phyloP scores from a whole-genome alignment of 768 basidiomycete genomes.

The Gautieria morchelliformis region DNA sequence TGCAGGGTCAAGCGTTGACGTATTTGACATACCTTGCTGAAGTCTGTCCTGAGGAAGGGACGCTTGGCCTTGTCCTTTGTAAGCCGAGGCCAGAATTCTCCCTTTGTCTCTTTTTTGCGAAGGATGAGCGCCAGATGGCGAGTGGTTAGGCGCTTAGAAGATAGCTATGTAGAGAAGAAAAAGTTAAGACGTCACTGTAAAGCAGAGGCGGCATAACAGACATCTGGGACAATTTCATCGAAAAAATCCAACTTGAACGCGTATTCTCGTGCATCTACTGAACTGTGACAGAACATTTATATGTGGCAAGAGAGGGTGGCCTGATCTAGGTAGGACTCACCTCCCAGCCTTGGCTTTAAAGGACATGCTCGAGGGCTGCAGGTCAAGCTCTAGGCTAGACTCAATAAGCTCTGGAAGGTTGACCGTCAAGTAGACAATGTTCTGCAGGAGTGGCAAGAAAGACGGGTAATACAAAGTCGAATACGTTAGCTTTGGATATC shows the following conservation, averaged over 20 bases:
- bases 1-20: not conserved
- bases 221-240: conserved; percentile 69
- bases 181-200: not conserved
- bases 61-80: conserved; percentile 80
- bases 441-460: conserved; percentile 40
- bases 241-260: conserved; percentile 71
- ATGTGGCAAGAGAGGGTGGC: not conserved
- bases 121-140: conserved; percentile 62
- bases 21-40: conserved; percentile 47
- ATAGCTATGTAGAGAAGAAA: not conserved
- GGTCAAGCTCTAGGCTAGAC: conserved; percentile 44
- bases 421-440: conserved; percentile 76
- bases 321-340: conserved; percentile 26
- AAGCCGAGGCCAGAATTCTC: conserved; percentile 88
- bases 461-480: not conserved
- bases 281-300: conserved; percentile 18
- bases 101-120: conserved; percentile 67
- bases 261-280: conserved; percentile 47
- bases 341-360: conserved; percentile 58
- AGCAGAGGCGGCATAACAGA: conserved; percentile 22
- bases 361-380: conserved; percentile 47
- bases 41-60: conserved; percentile 88
- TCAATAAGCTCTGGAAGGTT: conserved; percentile 69
- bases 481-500: not conserved
- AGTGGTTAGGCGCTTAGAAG: conserved; percentile 20